Evolutionary conservation across 768 basidiomycete species (phyloP).

Genomic region (Rubroboletus satanas): DNA sequence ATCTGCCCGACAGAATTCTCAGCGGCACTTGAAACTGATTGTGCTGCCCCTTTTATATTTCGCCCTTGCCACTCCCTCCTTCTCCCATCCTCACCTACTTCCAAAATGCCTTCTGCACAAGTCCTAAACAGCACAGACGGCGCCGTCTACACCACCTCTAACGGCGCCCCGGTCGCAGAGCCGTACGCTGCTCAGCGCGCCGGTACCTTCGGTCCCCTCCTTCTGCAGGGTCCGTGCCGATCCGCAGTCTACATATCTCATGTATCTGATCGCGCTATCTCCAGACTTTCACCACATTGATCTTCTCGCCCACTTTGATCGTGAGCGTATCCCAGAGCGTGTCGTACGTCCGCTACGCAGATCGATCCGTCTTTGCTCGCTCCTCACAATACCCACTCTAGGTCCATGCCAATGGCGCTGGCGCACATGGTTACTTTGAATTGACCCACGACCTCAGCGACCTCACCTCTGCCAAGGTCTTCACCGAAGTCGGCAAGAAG

Average conservation of each 20-base stretch:
- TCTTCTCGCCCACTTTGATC: conserved; percentile 86
- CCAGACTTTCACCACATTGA: conserved; percentile 88
- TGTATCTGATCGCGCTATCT: conserved; percentile 13
- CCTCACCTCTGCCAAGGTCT: conserved; percentile 65
- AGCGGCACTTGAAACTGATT: conserved; percentile 27
- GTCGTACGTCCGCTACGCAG: conserved; percentile 48
- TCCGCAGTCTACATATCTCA: not conserved
- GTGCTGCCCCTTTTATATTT: conserved; percentile 10
- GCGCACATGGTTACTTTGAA: conserved; percentile 92
- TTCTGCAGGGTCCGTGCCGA: conserved; percentile 69
- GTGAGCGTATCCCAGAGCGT: conserved; percentile 95
- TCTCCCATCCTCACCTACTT: conserved; percentile 1
- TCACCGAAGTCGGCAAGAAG: conserved; percentile 64
- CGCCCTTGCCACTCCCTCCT: not conserved
- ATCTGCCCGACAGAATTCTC: conserved; percentile 13
- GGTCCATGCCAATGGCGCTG: conserved; percentile 91
- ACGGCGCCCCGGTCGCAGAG: conserved; percentile 69
- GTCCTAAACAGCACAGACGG: conserved; percentile 51
- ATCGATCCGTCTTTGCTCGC: not conserved
- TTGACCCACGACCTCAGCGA: conserved; percentile 84
- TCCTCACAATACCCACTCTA: conserved; percentile 35
- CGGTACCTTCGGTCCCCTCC: conserved; percentile 74
- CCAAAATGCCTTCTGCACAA: conserved; percentile 62
- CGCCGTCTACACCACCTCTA: conserved; percentile 80
- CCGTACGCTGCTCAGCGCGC: conserved; percentile 79